Evolutionary conservation across 2,329 filamentous ascomycete genomes (phyloP), one percentile per base, ranked within the genome.

Genomic region (Fusarium verticillioides): DNA sequence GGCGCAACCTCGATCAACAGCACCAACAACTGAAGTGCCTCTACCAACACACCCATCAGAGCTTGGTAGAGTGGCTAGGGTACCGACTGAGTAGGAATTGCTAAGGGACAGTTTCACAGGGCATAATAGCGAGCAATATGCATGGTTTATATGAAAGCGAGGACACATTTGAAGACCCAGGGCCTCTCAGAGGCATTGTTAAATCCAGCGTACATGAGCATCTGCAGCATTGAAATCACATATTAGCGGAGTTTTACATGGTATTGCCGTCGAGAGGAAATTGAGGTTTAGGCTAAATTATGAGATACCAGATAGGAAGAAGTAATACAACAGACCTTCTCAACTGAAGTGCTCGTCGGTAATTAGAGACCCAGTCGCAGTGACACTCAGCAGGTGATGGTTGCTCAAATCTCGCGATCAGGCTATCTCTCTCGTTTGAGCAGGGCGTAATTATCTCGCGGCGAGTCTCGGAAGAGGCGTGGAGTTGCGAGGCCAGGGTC

Each of bases 1-100:
- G 73, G 91, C 90, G 1, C 87, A 87, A 63, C 90, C 90, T 47
- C 83, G 90, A 63, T 90, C 89, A 12, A 87, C 86, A 21, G 88
- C 84, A 6, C 85, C 87, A 9, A 80, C 82, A n/a, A 80, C 80
- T 4, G 82, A 85, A 32, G 82, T 84, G 13, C 82, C 84, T 42
- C 78, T 87, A 30, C 83, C 84, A 26, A 79, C 81, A 39, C 87
- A 90, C 72, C 86, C 87, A 5, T 84, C 87, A 4, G 87, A 89
- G 70, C 71, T 71, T 13, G 83, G 82, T 23, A 68, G 78, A 46
- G 67, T 73, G 32, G 50, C 70, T n/a, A 59, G 70, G 62, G 76
- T 80, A 40, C 52, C 63, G 19, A 67, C 74, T 16, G 54, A 75
- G 58, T 60, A 50, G 50, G 30, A 44, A 2, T 26, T 16, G 12